Percentiles rank a stretch among this genome's conserved stretches.
phyloP scores from a whole-genome alignment of 2,329 filamentous ascomycete genomes.

The Sordariomycetes sp. region DNA sequence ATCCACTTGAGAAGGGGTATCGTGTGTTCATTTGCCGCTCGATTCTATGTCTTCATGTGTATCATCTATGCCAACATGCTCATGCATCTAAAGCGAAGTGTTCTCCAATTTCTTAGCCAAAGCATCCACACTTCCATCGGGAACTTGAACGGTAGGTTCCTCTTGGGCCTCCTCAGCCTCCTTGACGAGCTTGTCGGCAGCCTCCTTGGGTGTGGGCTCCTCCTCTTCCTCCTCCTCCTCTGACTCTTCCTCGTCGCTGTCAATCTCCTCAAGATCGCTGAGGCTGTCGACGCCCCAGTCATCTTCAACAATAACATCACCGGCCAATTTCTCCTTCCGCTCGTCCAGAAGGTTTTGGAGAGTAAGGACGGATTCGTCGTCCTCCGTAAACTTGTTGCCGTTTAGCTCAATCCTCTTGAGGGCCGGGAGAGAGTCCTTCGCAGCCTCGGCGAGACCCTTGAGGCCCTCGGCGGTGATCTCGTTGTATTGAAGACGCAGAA shows the following conservation, averaged over 20 bases:
- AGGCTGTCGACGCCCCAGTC: constrained; percentile 80
- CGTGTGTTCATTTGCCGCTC: neutral
- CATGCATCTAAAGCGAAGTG: constrained; percentile 41
- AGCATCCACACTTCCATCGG: constrained; percentile 73
- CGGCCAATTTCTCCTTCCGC: constrained; percentile 66
- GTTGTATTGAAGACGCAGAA: constrained; percentile 83
- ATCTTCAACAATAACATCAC: constrained; percentile 62
- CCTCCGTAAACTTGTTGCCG: constrained; percentile 88
- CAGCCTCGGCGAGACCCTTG: constrained; percentile 60
- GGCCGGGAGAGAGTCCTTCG: constrained; percentile 58
- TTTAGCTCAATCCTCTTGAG: constrained; percentile 87
- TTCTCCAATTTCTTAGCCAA: constrained; percentile 69
- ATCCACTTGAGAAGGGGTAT: constrained; percentile 3
- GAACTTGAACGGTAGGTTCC: constrained; percentile 59
- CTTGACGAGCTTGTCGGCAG: constrained; percentile 60
- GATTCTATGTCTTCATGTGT: constrained; percentile 11
- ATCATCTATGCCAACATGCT: constrained; percentile 12
- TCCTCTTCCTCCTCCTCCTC: constrained; percentile 63
- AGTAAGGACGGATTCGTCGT: constrained; percentile 61
- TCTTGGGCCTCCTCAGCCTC: constrained; percentile 65
- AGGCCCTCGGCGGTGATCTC: constrained; percentile 77
- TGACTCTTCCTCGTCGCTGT: constrained; percentile 57
- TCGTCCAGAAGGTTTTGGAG: constrained; percentile 65
- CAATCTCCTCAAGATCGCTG: constrained; percentile 74
- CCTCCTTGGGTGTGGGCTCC: constrained; percentile 50